Base-by-base conservation (phyloP, 176 grass and related monocot genomes). In the Oropetium thomaeum region DNA sequence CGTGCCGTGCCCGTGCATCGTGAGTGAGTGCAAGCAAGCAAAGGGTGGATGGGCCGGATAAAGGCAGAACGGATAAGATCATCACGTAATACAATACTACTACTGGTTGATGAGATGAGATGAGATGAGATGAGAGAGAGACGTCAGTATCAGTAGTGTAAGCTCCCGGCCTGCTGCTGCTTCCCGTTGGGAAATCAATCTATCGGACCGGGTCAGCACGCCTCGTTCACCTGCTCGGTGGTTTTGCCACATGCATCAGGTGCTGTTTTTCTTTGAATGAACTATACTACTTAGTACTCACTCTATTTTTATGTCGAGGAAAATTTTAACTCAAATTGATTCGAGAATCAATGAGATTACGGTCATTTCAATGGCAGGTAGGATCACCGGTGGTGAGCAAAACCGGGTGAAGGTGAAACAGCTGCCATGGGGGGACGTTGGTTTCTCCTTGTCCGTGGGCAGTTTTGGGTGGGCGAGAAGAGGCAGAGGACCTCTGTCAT, bases 31-130 rank as follows among this genome's bases (percentile, higher is more conserved):
- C n/a, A n/a, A n/a, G n/a, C n/a, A n/a, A n/a, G n/a, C n/a, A n/a
- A 29, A 10, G 5, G 39, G 16, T 3, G 49, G 25, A 44, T 10
- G 38, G 39, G 67, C 7, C 25, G 42, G 65, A 58, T 65, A 41
- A 10, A 70, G 53, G 10, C 14, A 4, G 19, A 42, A 25, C 17
- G 76, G 82, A 89, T 89, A 85, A 83, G 86, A 83, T 79, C 80
- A 69, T 79, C 74, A 47, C 79, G 53, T 80, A 61, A 30, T 10
- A 12, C 8, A 5, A 28, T 19, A 7, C 14, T 23, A 57, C 19
- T 12, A 49, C 10, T 15, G 37, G 0, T 16, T 29, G 6, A 1
- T 1, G 16, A 49, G 8, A n/a, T n/a, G n/a, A n/a, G n/a, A n/a
- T n/a, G n/a, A n/a, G n/a, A n/a, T n/a, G n/a, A n/a, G n/a, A n/a